Conservation (phyloP, 805 yeast species). For the Suhomyces faveliae region DNA sequence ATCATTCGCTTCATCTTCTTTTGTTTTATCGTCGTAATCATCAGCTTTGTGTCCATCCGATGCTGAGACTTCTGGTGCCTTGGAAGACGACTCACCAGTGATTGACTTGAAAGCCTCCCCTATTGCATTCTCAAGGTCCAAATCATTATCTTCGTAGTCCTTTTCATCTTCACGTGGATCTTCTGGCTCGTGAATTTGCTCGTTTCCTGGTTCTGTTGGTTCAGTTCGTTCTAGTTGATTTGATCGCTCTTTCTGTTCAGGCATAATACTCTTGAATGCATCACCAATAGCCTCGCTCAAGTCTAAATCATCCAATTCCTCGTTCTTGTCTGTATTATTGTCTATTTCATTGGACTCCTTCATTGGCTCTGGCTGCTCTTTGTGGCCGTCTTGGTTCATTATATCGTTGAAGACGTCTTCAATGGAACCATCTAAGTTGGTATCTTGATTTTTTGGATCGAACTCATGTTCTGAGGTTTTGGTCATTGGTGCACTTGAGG, state of each 20-base stretch:
- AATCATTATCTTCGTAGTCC: slow-evolving; percentile 6
- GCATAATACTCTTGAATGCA: slow-evolving; percentile 13
- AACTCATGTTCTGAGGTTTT: not conserved
- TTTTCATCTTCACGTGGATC: not conserved
- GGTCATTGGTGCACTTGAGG: not conserved
- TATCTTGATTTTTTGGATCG: not conserved
- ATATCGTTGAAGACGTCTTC: slow-evolving; percentile 14
- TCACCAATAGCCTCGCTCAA: slow-evolving; percentile 17
- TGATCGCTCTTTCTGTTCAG: slow-evolving; percentile 1
- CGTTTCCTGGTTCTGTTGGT: not conserved
- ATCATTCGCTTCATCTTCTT: slow-evolving; percentile 1
- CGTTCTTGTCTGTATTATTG: not conserved
- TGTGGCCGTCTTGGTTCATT: not conserved
- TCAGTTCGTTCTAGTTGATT: not conserved
- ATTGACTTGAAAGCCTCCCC: slow-evolving; percentile 15
- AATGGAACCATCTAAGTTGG: slow-evolving; percentile 11
- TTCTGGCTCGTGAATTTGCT: not conserved
- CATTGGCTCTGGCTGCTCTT: not conserved
- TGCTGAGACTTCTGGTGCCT: not conserved
- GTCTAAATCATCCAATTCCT: slow-evolving; percentile 9
- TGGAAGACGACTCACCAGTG: not conserved
- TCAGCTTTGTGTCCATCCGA: not conserved
- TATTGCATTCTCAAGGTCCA: slow-evolving; percentile 18
- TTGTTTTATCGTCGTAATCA: not conserved
- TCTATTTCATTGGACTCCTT: not conserved